Percentiles rank a stretch among this genome's conserved stretches.
Conservation (phyloP, 257 asterid species). For the Oldenlandia corymbosa region DNA sequence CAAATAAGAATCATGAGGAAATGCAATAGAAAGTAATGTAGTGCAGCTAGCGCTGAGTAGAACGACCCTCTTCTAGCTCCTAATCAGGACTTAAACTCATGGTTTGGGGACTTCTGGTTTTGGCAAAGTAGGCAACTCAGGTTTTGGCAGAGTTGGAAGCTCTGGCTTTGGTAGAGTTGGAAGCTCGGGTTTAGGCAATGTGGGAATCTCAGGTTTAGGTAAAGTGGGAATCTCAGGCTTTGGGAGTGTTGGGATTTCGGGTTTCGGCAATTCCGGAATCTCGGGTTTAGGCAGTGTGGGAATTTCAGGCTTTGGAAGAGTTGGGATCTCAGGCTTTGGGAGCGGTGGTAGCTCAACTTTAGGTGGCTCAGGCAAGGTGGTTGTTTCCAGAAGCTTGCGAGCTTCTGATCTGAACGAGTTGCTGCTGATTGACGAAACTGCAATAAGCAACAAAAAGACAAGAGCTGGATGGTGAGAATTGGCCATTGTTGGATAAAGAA, state of each 20-base stretch:
- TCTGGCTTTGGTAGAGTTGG: slow-evolving; percentile 27
- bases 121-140: slow-evolving; percentile 16
- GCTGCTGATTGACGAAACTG: slow-evolving; percentile 11
- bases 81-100: background rate
- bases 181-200: slow-evolving; percentile 21
- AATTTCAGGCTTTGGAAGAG: slow-evolving; percentile 21
- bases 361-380: slow-evolving; percentile 17
- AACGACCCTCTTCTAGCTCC: slow-evolving; percentile 15
- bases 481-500: slow-evolving; percentile 18
- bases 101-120: slow-evolving; percentile 16
- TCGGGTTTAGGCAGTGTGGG: slow-evolving; percentile 25
- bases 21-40: background rate
- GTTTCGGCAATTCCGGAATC: slow-evolving; percentile 25
- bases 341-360: too few species aligned
- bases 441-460: slow-evolving; percentile 9
- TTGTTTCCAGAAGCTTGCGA: slow-evolving; percentile 27
- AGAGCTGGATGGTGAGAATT: slow-evolving; percentile 8
- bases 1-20: slow-evolving; percentile 8
- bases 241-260: slow-evolving; percentile 21
- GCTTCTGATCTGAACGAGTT: slow-evolving; percentile 16
- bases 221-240: slow-evolving; percentile 20
- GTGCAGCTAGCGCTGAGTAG: background rate
- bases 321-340: slow-evolving; percentile 26
- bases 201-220: slow-evolving; percentile 21
- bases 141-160: slow-evolving; percentile 24